These are phyloP conservation scores for Rasamsonia emersonii DNA, from an alignment of 2,329 filamentous ascomycete species.

Conservation along the genomic window DNA sequence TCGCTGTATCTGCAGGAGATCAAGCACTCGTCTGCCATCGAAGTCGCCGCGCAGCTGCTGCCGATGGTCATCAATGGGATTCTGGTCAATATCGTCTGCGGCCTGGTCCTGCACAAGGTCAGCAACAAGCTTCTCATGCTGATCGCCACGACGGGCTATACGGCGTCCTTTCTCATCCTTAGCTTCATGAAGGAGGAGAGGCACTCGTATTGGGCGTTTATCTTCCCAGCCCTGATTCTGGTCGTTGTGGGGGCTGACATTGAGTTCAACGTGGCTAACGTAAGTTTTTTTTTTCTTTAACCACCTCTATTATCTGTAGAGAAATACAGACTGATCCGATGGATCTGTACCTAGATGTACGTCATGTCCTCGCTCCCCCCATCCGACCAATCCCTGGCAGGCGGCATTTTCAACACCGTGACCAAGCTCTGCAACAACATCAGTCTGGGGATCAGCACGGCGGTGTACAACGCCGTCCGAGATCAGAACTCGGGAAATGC, in stretches of 20 bases:
- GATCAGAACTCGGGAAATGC: slow-evolving; percentile 11
- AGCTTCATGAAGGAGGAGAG: slow-evolving; percentile 45
- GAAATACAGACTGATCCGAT: too few relatives aligned
- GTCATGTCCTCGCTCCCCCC: slow-evolving; percentile 57
- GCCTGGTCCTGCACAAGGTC: slow-evolving; percentile 52
- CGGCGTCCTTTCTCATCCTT: slow-evolving; percentile 42
- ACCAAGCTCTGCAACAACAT: slow-evolving; percentile 52
- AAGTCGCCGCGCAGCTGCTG: slow-evolving; percentile 54
- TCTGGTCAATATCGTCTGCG: slow-evolving; percentile 55
- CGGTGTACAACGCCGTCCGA: slow-evolving; percentile 25
- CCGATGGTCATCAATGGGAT: slow-evolving; percentile 58
- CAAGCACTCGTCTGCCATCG: slow-evolving; percentile 44
- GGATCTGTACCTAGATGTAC: slow-evolving; percentile 46
- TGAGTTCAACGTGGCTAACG: slow-evolving; percentile 62
- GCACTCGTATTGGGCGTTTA: slow-evolving; percentile 57
- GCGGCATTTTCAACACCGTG: slow-evolving; percentile 60
- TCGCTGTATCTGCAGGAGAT: slow-evolving; percentile 58
- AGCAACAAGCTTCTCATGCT: slow-evolving; percentile 57
- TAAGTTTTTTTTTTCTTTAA: slow-evolving; percentile 32
- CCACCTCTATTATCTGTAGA: too few relatives aligned
- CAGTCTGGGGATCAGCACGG: slow-evolving; percentile 54
- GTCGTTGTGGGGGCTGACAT: slow-evolving; percentile 60
- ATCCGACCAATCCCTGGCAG: slow-evolving; percentile 57
- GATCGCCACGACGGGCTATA: slow-evolving; percentile 39
- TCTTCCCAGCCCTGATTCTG: slow-evolving; percentile 53